A percentile compares a stretch with the other conserved stretches of the same genome.
phyloP scores from a whole-genome alignment of 371 early-diverging fungal species.

The Conidiobolus coronatus region DNA sequence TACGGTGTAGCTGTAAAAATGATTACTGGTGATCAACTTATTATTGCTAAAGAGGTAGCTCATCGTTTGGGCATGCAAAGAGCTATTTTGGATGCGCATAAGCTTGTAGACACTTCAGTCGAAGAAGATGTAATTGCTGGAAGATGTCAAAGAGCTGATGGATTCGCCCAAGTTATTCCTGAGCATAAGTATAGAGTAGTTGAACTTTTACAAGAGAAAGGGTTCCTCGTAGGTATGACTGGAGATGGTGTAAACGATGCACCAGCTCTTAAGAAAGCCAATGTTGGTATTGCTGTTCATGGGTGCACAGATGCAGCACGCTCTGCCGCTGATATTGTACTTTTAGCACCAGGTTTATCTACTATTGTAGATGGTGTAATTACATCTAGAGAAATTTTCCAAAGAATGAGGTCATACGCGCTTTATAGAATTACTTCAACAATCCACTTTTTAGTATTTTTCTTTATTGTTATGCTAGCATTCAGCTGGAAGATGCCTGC shows the following conservation, averaged over 20 bases:
- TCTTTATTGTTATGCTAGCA: conserved; percentile 49
- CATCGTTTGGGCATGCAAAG: conserved; percentile 57
- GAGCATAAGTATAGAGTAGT: conserved; percentile 92
- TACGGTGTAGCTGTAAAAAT: conserved; percentile 71
- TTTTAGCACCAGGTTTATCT: conserved; percentile 57
- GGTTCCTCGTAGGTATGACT: conserved; percentile 66
- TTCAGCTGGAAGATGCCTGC: conserved; percentile 43
- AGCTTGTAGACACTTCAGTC: conserved; percentile 53
- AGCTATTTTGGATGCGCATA: conserved; percentile 49
- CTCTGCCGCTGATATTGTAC: conserved; percentile 73
- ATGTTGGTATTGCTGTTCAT: conserved; percentile 50
- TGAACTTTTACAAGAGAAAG: conserved; percentile 47
- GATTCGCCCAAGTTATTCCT: conserved; percentile 89
- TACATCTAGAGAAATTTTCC: conserved; percentile 67
- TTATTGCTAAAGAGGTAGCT: conserved; percentile 77
- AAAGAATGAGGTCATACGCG: conserved; percentile 74
- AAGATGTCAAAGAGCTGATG: conserved; percentile 63
- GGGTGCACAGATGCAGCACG: conserved; percentile 82
- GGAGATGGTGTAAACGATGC: conserved; percentile 85
- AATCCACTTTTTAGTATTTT: conserved; percentile 69
- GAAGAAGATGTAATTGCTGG: conserved; percentile 67
- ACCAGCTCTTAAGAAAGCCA: conserved; percentile 63
- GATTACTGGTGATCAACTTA: conserved; percentile 80
- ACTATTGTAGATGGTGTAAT: conserved; percentile 64
- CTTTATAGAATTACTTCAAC: conserved; percentile 75